Conservation (phyloP, 73 alveolate species). For the Uronychia binucleata region DNA sequence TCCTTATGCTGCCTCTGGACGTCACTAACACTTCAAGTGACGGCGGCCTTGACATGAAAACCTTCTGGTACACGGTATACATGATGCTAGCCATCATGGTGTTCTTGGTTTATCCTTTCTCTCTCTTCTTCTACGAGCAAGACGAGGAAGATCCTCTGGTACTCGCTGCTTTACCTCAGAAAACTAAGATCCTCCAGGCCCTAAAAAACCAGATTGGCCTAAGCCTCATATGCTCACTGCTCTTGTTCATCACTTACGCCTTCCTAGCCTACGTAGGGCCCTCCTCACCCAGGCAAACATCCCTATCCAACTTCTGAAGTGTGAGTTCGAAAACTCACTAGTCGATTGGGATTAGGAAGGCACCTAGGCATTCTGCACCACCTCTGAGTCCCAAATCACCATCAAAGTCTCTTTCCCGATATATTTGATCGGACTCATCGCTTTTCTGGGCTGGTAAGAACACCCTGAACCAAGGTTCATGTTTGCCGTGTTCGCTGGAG, state of each 20-base stretch:
- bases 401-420: constrained; percentile 17
- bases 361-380: background rate
- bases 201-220: background rate
- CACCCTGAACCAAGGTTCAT: constrained; percentile 13
- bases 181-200: background rate
- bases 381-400: constrained; percentile 18
- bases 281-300: constrained; percentile 1
- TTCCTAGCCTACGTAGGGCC: background rate
- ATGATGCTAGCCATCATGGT: constrained; percentile 67
- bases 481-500: constrained; percentile 78
- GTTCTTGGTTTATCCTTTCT: constrained; percentile 74
- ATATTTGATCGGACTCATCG: constrained; percentile 17
- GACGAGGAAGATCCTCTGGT: constrained; percentile 71
- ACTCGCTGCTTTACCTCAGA: background rate
- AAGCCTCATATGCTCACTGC: background rate
- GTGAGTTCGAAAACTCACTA: background rate
- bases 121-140: constrained; percentile 80
- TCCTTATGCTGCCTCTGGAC: constrained; percentile 85
- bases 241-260: background rate
- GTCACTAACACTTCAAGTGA: constrained; percentile 75
- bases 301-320: background rate
- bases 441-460: constrained; percentile 72
- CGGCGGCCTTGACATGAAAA: constrained; percentile 81
- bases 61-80: constrained; percentile 85
- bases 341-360: background rate